Conservation (phyloP, 2,329 filamentous ascomycete species). For the Shiraia bambusicola region DNA sequence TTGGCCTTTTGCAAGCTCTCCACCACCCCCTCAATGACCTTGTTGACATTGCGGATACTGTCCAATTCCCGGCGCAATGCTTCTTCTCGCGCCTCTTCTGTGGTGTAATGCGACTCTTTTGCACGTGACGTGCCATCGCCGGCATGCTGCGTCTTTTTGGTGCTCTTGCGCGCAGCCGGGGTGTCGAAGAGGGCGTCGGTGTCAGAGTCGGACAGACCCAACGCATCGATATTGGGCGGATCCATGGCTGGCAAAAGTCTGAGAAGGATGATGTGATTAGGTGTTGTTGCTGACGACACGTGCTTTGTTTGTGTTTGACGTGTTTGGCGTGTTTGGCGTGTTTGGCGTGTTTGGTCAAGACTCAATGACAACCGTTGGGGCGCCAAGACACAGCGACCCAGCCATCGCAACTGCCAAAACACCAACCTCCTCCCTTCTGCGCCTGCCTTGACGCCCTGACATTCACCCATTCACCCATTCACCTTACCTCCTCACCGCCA, state of each 20-base stretch:
- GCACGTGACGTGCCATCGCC: constrained; percentile 47
- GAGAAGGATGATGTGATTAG: not conserved
- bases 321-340: constrained; percentile 29
- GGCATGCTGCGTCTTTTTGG: constrained; percentile 40
- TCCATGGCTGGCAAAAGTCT: constrained; percentile 21
- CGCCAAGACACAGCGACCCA: not conserved
- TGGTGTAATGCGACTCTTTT: constrained; percentile 59
- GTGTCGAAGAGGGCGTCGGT: constrained; percentile 59
- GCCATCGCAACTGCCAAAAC: constrained; percentile 25
- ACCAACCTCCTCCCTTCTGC: constrained; percentile 26
- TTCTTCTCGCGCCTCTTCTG: constrained; percentile 69
- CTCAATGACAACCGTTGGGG: not conserved
- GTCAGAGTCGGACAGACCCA: constrained; percentile 57
- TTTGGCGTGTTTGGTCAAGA: constrained; percentile 33
- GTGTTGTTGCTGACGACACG: not conserved
- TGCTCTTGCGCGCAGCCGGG: constrained; percentile 49
- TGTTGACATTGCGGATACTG: constrained; percentile 82
- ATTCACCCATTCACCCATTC: constrained; percentile 15
- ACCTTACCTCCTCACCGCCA: constrained; percentile 18
- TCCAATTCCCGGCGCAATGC: constrained; percentile 77
- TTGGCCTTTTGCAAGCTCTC: constrained; percentile 70
- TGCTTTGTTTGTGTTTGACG: constrained; percentile 14
- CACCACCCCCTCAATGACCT: constrained; percentile 77
- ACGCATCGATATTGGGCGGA: constrained; percentile 53
- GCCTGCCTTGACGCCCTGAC: constrained; percentile 7